These are phyloP conservation scores for Eucalyptus victrix DNA, from an alignment of 345 rosid species.

Conservation along the genomic window DNA sequence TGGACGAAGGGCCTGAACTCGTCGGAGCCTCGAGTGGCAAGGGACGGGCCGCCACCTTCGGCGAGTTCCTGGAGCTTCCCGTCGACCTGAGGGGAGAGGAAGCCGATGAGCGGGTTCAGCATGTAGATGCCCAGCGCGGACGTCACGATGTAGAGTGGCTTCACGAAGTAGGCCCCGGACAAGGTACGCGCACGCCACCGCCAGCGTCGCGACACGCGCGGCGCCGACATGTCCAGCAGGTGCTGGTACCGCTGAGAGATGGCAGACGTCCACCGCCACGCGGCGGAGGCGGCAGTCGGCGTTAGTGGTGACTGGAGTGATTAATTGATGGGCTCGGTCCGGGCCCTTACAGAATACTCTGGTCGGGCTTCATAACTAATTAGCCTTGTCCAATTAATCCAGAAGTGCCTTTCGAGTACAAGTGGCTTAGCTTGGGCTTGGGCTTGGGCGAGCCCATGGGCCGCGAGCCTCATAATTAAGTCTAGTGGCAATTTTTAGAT, in stretches of 20 bases:
- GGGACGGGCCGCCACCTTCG: conserved; percentile 4
- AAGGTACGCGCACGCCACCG: conserved; percentile 32
- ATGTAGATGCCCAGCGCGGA: conserved; percentile 46
- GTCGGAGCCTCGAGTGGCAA: conserved; percentile 72
- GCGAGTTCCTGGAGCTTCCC: conserved; percentile 21
- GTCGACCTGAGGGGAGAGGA: conserved; percentile 81
- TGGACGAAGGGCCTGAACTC: conserved; percentile 84
- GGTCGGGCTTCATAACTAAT: too few relatives aligned
- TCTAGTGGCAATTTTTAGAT: too few relatives aligned
- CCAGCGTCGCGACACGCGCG: conserved; percentile 36
- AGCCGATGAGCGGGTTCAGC: conserved; percentile 68
- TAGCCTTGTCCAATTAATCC: too few relatives aligned
- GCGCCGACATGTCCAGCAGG: conserved; percentile 67
- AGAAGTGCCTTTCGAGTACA: too few relatives aligned
- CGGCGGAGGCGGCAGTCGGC: conserved; percentile 1
- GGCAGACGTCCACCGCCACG: conserved; percentile 8
- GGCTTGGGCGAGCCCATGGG: too few relatives aligned
- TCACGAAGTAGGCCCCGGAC: conserved; percentile 53
- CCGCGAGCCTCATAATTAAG: rapidly evolving
- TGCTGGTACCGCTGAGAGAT: conserved; percentile 43
- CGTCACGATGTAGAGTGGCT: too few relatives aligned
- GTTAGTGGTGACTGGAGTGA: not conserved
- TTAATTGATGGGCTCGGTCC: too few relatives aligned
- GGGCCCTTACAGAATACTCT: too few relatives aligned
- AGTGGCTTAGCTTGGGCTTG: rapidly evolving